These are phyloP conservation scores for Mycena latifolia DNA, from an alignment of 768 basidiomycete species.

Conservation along the genomic window DNA sequence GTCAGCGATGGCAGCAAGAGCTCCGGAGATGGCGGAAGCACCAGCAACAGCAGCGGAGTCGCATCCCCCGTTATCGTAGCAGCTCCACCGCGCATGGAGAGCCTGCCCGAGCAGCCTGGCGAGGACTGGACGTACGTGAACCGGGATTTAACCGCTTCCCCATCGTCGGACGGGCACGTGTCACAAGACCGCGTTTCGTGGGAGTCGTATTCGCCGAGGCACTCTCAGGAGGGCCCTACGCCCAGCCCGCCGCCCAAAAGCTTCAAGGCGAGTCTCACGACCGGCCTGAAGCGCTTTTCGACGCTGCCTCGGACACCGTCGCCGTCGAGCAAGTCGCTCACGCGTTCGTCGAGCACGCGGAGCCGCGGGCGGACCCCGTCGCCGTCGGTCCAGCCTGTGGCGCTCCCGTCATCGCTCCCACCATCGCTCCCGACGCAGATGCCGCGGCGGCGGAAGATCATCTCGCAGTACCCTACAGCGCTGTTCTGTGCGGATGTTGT, in stretches of 20 bases:
- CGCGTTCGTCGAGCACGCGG: conserved; percentile 42
- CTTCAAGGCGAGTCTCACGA: conserved; percentile 60
- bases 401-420: conserved; percentile 44
- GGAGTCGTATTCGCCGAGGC: conserved; percentile 34
- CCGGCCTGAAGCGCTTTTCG: conserved; percentile 61
- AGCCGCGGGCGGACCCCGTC: conserved; percentile 27
- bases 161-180: conserved; percentile 31
- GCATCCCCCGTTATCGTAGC: conserved; percentile 53
- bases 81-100: conserved; percentile 51
- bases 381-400: conserved; percentile 52
- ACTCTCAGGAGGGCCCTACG: conserved; percentile 39
- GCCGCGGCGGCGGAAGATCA: conserved; percentile 45
- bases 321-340: conserved; percentile 54
- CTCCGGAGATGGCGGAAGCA: not conserved
- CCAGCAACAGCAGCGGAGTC: conserved; percentile 33
- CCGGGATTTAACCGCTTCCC: conserved; percentile 32
- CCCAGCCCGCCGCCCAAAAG: conserved; percentile 66
- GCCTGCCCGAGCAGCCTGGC: conserved; percentile 29
- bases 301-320: conserved; percentile 80
- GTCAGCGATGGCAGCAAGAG: conserved; percentile 13
- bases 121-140: conserved; percentile 38
- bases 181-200: conserved; percentile 36
- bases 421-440: conserved; percentile 33
- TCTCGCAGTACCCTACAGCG: conserved; percentile 66
- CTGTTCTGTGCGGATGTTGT: conserved; percentile 79